Evolutionary conservation across 352 stramenopile genomes (phyloP).

Genomic region (Globisporangium emineosum): DNA sequence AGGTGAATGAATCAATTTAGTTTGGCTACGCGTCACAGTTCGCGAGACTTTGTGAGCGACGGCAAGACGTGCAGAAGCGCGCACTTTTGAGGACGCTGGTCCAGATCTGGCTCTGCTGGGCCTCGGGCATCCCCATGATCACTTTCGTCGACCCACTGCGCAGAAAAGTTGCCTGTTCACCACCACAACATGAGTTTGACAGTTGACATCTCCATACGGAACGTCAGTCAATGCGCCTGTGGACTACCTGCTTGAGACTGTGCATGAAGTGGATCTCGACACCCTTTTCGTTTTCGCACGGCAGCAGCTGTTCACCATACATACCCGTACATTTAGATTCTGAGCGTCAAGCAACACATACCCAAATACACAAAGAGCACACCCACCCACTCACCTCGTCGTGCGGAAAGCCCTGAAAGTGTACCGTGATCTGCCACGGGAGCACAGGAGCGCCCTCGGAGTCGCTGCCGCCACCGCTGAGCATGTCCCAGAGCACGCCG

Average conservation of each 20-base stretch:
- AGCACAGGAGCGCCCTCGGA: conserved; percentile 18
- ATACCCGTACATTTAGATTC: neutral
- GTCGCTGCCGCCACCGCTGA: conserved; percentile 15
- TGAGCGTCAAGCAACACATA: neutral
- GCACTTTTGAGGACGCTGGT: conserved; percentile 69
- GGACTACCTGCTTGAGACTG: conserved; percentile 77
- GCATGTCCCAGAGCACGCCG: conserved; percentile 63
- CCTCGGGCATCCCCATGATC: conserved; percentile 77
- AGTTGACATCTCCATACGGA: too few species aligned
- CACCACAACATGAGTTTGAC: too few species aligned
- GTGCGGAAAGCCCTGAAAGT: conserved; percentile 70
- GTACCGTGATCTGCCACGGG: conserved; percentile 73
- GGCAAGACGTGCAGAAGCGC: neutral
- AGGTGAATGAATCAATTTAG: too few species aligned
- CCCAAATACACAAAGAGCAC: neutral
- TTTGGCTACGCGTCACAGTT: neutral
- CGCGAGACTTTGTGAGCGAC: neutral
- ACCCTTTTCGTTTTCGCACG: conserved; percentile 72
- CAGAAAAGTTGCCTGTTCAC: conserved; percentile 49
- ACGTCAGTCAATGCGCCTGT: too few species aligned
- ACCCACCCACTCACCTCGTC: conserved; percentile 27
- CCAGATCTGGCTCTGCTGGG: conserved; percentile 82
- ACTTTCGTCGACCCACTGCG: conserved; percentile 71
- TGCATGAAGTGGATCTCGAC: conserved; percentile 86
- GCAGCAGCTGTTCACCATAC: conserved; percentile 34